phyloP scores from a whole-genome alignment of 148 eudicot genomes.

The Rhododendron ferrugineum region DNA sequence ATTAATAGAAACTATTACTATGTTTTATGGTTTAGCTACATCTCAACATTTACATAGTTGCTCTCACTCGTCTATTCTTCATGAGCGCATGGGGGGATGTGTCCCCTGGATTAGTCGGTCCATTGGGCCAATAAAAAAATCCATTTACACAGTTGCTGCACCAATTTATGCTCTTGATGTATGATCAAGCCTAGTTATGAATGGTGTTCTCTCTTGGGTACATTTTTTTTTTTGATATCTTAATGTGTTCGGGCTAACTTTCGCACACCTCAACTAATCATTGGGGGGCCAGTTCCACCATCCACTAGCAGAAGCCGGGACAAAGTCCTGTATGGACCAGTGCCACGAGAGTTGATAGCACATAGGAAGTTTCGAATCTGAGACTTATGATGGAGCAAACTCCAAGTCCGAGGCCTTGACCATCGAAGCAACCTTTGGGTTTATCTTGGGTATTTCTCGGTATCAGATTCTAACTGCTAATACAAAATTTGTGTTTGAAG shows the following conservation, averaged over 20 bases:
- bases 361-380: background rate
- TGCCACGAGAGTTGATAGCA: background rate
- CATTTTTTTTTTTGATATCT: no score
- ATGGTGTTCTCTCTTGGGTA: background rate
- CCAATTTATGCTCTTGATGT: background rate
- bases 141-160: background rate
- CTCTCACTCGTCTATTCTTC: background rate
- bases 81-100: background rate
- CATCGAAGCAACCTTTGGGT: background rate
- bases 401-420: background rate
- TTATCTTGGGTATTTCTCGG: background rate
- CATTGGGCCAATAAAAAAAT: background rate
- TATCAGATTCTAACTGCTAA: background rate
- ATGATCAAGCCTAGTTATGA: background rate
- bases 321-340: no score
- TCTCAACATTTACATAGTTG: background rate
- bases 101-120: background rate
- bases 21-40: background rate
- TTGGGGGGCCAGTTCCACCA: no score
- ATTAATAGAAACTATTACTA: background rate
- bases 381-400: background rate
- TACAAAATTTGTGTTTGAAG: background rate
- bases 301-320: no score
- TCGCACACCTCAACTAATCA: no score
- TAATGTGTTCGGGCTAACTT: no score